Evolutionary conservation across 129 eudicot genomes (phyloP).

Genomic region (Saussurea involucrata): DNA sequence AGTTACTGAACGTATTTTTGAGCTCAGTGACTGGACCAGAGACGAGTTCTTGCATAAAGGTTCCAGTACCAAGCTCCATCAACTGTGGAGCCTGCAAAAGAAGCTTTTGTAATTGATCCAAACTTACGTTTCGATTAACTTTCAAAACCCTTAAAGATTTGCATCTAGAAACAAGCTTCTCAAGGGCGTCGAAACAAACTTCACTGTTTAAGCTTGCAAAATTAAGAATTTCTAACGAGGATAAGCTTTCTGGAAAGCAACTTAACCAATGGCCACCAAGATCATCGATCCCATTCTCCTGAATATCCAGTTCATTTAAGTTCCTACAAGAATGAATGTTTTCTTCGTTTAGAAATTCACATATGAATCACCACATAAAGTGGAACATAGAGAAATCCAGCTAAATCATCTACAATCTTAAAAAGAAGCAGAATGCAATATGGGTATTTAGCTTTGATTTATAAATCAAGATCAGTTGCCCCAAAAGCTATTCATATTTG

Average conservation of each 20-base stretch:
- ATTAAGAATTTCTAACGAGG: slow-evolving; percentile 62
- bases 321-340: slow-evolving; percentile 37
- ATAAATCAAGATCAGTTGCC: neutral
- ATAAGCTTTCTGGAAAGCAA: slow-evolving; percentile 62
- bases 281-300: slow-evolving; percentile 70
- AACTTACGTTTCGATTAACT: slow-evolving; percentile 48
- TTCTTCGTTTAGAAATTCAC: neutral
- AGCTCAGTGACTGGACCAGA: slow-evolving; percentile 36
- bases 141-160: slow-evolving; percentile 54
- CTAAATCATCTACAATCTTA: neutral
- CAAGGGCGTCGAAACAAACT: slow-evolving; percentile 62
- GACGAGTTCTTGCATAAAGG: slow-evolving; percentile 53
- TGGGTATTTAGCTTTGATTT: neutral
- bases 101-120: slow-evolving; percentile 61
- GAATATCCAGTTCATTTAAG: slow-evolving; percentile 72
- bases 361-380: neutral
- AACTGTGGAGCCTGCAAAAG: slow-evolving; percentile 60
- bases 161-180: slow-evolving; percentile 66
- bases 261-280: slow-evolving; percentile 71
- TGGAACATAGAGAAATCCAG: neutral
- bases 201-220: slow-evolving; percentile 65
- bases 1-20: slow-evolving; percentile 40
- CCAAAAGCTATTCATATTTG: neutral
- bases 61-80: slow-evolving; percentile 77
- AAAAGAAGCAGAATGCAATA: neutral